Evolutionary conservation across 2,329 filamentous ascomycete species (phyloP).

Genomic region (Colletotrichum acutatum): DNA sequence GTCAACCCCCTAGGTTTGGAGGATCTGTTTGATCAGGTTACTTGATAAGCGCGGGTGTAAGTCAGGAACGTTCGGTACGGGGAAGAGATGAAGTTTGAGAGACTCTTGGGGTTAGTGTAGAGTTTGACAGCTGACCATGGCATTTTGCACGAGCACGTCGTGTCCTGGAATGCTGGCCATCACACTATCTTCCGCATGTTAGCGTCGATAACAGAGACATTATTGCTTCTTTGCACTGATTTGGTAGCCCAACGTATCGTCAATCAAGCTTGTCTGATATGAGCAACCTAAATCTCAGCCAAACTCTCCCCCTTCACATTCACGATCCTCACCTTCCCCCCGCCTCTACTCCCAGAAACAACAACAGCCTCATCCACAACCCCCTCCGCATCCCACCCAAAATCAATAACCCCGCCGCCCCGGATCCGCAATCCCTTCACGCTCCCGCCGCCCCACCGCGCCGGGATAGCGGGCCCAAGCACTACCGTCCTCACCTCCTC

Average conservation of each 20-base stretch:
- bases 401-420: constrained; percentile 55
- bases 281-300: background rate
- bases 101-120: no score
- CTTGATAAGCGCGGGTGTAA: no score
- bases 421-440: constrained; percentile 56
- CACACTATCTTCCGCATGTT: no score
- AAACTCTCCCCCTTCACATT: constrained; percentile 25
- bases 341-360: constrained; percentile 11
- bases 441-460: constrained; percentile 54
- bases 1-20: no score
- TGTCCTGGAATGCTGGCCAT: no score
- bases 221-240: no score
- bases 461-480: constrained; percentile 59
- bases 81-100: no score
- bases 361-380: constrained; percentile 42
- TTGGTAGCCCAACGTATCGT: no score
- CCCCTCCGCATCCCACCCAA: constrained; percentile 53
- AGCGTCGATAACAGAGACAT: no score
- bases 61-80: no score
- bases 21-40: rapidly evolving
- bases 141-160: no score
- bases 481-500: constrained; percentile 48
- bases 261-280: background rate
- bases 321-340: constrained; percentile 30
- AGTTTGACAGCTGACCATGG: no score